Conservation (phyloP, 2,329 filamentous ascomycete genomes). For the Balansia obtecta region DNA sequence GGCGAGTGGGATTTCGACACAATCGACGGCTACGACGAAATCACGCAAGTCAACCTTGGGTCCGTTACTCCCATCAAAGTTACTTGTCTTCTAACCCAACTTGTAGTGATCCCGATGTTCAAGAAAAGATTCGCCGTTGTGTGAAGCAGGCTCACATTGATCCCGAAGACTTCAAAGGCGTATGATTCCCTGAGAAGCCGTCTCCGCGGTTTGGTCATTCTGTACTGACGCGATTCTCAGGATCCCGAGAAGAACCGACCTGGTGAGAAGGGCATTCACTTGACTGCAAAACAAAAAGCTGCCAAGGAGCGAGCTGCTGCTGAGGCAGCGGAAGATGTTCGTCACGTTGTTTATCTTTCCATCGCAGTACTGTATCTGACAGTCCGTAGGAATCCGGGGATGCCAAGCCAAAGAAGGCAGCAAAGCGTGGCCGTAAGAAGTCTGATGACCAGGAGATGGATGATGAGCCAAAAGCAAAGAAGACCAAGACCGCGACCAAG, state of each 20-base stretch:
- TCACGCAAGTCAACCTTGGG: constrained; percentile 32
- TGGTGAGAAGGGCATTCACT: constrained; percentile 52
- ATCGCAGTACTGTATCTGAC: neutral
- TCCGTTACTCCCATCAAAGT: neutral
- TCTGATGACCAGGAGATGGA: constrained; percentile 19
- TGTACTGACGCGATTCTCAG: constrained; percentile 28
- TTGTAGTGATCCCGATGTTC: constrained; percentile 42
- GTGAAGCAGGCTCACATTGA: constrained; percentile 70
- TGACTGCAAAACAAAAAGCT: constrained; percentile 23
- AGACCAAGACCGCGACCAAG: constrained; percentile 19
- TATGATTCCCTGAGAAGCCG: constrained; percentile 33
- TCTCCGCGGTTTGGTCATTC: neutral
- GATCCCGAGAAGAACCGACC: constrained; percentile 63
- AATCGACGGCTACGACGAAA: constrained; percentile 72
- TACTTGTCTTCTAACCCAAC: neutral
- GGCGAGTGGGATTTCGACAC: constrained; percentile 46
- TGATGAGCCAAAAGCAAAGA: constrained; percentile 23
- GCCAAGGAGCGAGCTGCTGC: constrained; percentile 22
- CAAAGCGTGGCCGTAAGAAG: constrained; percentile 24
- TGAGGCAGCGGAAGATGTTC: constrained; percentile 12
- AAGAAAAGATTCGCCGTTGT: constrained; percentile 62
- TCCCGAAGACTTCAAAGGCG: constrained; percentile 78
- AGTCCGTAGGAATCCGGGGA: constrained; percentile 6
- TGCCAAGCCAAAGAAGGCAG: constrained; percentile 19
- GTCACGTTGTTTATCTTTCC: neutral